Evolutionary conservation across 371 early-diverging fungal species (phyloP).

Genomic region (Syncephalastrum contaminatum): DNA sequence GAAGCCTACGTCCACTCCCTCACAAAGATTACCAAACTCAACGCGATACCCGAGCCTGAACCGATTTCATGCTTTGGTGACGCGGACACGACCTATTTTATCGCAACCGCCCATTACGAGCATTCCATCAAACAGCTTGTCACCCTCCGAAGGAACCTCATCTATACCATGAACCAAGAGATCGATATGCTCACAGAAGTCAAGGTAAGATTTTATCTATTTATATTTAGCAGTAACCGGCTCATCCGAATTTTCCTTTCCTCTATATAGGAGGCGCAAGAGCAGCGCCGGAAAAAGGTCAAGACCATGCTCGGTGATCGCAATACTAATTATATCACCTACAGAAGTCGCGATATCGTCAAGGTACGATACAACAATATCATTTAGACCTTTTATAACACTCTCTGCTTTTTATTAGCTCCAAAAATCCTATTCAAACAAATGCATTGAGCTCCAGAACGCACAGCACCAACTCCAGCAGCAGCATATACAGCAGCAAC

Average conservation of each 20-base stretch:
- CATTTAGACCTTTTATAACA: not conserved
- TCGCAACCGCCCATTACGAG: constrained; percentile 30
- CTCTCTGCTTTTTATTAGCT: constrained; percentile 23
- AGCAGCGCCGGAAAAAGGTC: constrained; percentile 33
- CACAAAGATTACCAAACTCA: constrained; percentile 25
- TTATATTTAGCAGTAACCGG: not conserved
- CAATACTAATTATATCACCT: constrained; percentile 35
- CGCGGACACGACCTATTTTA: constrained; percentile 23
- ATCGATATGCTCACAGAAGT: constrained; percentile 13
- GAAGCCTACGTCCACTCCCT: constrained; percentile 35
- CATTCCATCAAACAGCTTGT: constrained; percentile 32
- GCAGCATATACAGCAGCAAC: constrained; percentile 14
- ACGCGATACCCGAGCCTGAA: constrained; percentile 20
- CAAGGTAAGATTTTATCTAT: constrained; percentile 7
- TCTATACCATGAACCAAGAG: constrained; percentile 16
- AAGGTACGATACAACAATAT: constrained; percentile 24
- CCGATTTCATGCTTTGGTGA: constrained; percentile 25
- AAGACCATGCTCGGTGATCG: constrained; percentile 32
- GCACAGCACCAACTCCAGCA: constrained; percentile 33
- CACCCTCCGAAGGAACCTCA: constrained; percentile 19
- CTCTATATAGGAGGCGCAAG: constrained; percentile 30
- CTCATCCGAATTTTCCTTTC: not conserved
- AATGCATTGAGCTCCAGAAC: constrained; percentile 33
- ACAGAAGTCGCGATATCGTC: constrained; percentile 35
- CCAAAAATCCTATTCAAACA: constrained; percentile 42